Evolutionary conservation across 2,329 filamentous ascomycete genomes (phyloP).

Genomic region (Calonectria ilicicola): DNA sequence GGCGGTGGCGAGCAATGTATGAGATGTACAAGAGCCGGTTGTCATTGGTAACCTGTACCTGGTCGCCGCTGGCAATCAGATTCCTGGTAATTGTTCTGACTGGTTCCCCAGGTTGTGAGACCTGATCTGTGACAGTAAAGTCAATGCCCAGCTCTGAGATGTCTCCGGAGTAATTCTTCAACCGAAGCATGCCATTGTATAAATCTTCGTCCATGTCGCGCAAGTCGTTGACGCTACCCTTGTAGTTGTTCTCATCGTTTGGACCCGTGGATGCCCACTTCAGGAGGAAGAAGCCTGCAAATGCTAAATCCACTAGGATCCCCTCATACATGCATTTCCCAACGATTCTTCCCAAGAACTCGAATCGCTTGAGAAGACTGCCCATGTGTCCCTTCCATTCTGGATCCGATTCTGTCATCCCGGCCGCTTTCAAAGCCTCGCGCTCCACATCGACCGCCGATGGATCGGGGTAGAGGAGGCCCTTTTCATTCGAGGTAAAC

Average conservation of each 20-base stretch:
- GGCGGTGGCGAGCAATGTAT: slow-evolving; percentile 87
- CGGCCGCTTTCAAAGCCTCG: slow-evolving; percentile 65
- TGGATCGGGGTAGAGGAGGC: slow-evolving; percentile 90
- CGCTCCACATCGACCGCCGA: slow-evolving; percentile 77
- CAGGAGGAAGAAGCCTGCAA: slow-evolving; percentile 94
- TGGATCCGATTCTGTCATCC: slow-evolving; percentile 63
- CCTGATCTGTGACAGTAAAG: slow-evolving; percentile 87
- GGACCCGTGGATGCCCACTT: slow-evolving; percentile 87
- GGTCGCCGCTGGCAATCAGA: slow-evolving; percentile 80
- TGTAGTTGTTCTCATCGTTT: slow-evolving; percentile 77
- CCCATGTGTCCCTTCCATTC: slow-evolving; percentile 69
- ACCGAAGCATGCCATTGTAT: slow-evolving; percentile 83
- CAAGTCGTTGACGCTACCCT: slow-evolving; percentile 94
- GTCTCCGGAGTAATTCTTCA: slow-evolving; percentile 89
- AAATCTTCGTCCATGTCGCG: slow-evolving; percentile 91
- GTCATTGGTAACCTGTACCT: slow-evolving; percentile 86
- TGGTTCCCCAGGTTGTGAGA: slow-evolving; percentile 59
- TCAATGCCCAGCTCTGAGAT: slow-evolving; percentile 80
- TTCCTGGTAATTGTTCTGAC: slow-evolving; percentile 77
- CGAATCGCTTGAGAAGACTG: slow-evolving; percentile 79
- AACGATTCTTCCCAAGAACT: slow-evolving; percentile 92
- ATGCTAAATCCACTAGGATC: slow-evolving; percentile 91
- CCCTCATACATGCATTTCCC: slow-evolving; percentile 98
- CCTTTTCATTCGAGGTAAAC: slow-evolving; percentile 87
- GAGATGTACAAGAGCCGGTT: slow-evolving; percentile 96